These are phyloP conservation scores for Pseudocercospora eumusae DNA, from an alignment of 2,329 filamentous ascomycete genomes.

Conservation along the genomic window DNA sequence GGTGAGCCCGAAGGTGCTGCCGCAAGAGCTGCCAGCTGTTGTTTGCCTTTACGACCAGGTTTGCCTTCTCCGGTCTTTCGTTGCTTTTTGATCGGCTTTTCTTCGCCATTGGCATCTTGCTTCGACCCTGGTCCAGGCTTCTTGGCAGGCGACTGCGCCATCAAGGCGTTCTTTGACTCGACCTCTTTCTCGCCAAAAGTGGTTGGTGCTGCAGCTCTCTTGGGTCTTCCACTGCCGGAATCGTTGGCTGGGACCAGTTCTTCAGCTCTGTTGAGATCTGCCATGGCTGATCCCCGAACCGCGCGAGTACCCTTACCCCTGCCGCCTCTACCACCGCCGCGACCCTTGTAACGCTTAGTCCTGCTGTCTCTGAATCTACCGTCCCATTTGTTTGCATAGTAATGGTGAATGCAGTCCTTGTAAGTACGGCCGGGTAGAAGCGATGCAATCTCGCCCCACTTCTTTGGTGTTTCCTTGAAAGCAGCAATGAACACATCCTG, in stretches of 20 bases:
- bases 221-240: conserved; percentile 53
- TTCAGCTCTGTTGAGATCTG: conserved; percentile 58
- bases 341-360: conserved; percentile 50
- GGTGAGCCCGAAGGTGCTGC: conserved; percentile 37
- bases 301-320: conserved; percentile 48
- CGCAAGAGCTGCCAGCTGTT: conserved; percentile 42
- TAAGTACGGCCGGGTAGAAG: conserved; percentile 68
- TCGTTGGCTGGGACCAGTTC: conserved; percentile 39
- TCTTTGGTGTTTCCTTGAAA: conserved; percentile 75
- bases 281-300: conserved; percentile 60
- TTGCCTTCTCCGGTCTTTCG: conserved; percentile 38
- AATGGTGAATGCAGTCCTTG: conserved; percentile 80
- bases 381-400: conserved; percentile 76
- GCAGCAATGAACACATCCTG: conserved; percentile 69
- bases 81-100: conserved; percentile 40
- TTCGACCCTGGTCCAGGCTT: conserved; percentile 36
- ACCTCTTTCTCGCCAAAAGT: conserved; percentile 67
- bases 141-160: conserved; percentile 55
- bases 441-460: conserved; percentile 77
- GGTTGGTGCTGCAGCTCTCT: conserved; percentile 64
- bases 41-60: conserved; percentile 44
- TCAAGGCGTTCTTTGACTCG: conserved; percentile 63
- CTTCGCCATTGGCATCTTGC: conserved; percentile 36
- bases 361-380: conserved; percentile 76
- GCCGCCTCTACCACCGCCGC: conserved; percentile 30